phyloP scores from a whole-genome alignment of 2,329 filamentous ascomycete genomes.

The Dichotomopilus funicola region DNA sequence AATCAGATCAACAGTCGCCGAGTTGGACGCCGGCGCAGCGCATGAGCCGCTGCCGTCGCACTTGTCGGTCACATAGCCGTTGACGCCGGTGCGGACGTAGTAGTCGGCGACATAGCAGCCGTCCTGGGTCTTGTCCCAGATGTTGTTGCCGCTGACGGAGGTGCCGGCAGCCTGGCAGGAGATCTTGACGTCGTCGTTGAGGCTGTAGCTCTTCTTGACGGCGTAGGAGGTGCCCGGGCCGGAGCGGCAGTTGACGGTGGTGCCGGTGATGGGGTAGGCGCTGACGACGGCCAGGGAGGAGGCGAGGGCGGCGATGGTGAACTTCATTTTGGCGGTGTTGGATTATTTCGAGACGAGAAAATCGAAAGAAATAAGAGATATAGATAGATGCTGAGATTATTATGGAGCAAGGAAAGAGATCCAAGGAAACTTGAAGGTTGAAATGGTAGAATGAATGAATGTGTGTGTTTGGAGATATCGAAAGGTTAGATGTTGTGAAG shows the following conservation, averaged over 20 bases:
- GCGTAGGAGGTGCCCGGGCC: slow-evolving; percentile 17
- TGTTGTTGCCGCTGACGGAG: slow-evolving; percentile 14
- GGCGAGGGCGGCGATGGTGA: slow-evolving; percentile 2
- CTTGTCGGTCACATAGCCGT: slow-evolving; percentile 14
- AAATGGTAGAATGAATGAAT: too few species aligned
- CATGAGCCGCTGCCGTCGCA: slow-evolving; percentile 3
- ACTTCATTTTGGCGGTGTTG: slow-evolving; percentile 8
- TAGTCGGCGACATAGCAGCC: slow-evolving; percentile 20
- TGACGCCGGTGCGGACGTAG: slow-evolving; percentile 17
- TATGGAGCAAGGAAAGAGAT: not conserved
- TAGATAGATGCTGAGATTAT: not conserved
- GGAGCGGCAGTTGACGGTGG: slow-evolving; percentile 15
- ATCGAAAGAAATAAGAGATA: not conserved
- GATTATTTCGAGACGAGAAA: not conserved
- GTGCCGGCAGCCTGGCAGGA: slow-evolving; percentile 15
- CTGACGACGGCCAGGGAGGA: slow-evolving; percentile 1
- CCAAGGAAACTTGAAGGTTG: too few species aligned
- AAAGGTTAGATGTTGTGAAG: too few species aligned
- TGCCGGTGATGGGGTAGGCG: slow-evolving; percentile 17
- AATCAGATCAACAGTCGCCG: slow-evolving; percentile 17
- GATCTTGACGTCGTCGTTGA: slow-evolving; percentile 17
- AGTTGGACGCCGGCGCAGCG: slow-evolving; percentile 14
- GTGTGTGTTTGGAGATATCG: too few species aligned
- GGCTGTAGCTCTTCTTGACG: slow-evolving; percentile 19
- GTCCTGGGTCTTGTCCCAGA: slow-evolving; percentile 19